A percentile compares a stretch with the other conserved stretches of the same genome.
Evolutionary conservation across 208 protist genomes (phyloP).

Genomic region (Plasmodiophora brassicae): DNA sequence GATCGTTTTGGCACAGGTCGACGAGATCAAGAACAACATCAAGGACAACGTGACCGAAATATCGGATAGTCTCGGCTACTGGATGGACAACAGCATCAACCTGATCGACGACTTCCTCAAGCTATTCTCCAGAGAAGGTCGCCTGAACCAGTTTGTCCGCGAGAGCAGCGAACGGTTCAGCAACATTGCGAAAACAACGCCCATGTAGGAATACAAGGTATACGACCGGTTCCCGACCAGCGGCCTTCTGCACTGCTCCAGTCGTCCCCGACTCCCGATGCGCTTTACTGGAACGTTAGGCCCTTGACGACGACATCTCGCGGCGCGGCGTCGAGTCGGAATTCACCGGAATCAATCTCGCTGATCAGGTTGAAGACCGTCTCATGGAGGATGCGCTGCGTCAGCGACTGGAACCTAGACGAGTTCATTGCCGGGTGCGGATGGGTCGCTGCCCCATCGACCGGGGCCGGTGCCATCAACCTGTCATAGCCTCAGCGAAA

Average conservation of each 20-base stretch:
- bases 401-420: not conserved
- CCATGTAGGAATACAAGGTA: not conserved
- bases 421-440: not conserved
- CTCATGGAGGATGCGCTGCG: not conserved
- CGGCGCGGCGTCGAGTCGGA: not conserved
- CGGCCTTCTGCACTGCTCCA: no score
- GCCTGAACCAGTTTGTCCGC: constrained; percentile 1
- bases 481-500: no score
- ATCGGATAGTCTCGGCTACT: not conserved
- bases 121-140: constrained; percentile 22
- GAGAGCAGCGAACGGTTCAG: constrained; percentile 26
- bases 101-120: constrained; percentile 25
- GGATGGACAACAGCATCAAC: not conserved
- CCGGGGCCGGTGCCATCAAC: no score
- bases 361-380: not conserved
- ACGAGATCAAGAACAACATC: constrained; percentile 28
- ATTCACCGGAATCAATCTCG: not conserved
- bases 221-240: no score
- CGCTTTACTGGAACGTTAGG: not conserved
- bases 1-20: not conserved
- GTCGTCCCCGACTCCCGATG: no score
- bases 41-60: constrained; percentile 19
- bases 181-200: not conserved
- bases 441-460: not conserved
- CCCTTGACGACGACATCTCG: not conserved